Evolutionary conservation across 2,329 filamentous ascomycete species (phyloP).

Genomic region (Fusarium sublunatum): DNA sequence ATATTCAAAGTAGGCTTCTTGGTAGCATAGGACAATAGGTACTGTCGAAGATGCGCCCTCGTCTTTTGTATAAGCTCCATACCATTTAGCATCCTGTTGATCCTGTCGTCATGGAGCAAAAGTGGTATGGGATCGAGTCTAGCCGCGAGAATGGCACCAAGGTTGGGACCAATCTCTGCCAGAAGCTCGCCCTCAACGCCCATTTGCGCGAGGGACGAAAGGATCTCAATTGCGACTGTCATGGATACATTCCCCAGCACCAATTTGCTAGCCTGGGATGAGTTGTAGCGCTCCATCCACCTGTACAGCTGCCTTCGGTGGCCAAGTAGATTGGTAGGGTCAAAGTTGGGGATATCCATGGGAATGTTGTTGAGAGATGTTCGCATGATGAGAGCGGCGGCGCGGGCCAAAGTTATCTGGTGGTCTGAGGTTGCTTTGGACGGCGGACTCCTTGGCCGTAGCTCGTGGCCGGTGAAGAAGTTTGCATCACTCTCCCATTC

Average conservation of each 20-base stretch:
- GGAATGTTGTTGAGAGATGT: conserved; percentile 20
- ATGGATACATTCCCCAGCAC: conserved; percentile 13
- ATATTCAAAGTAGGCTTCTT: conserved; percentile 6
- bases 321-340: background rate
- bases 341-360: conserved; percentile 16
- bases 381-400: conserved; percentile 26
- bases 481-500: conserved; percentile 22
- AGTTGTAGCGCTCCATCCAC: conserved; percentile 14
- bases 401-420: conserved; percentile 16
- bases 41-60: background rate
- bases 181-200: conserved; percentile 19
- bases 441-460: background rate
- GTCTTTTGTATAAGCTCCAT: conserved; percentile 13
- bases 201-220: conserved; percentile 17
- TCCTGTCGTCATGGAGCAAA: background rate
- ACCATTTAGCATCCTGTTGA: background rate
- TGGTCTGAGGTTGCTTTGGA: conserved; percentile 12
- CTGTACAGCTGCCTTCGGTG: background rate
- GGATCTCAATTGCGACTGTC: conserved; percentile 22
- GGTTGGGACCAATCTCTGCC: conserved; percentile 18
- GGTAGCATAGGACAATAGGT: conserved; percentile 12
- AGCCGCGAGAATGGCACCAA: conserved; percentile 6
- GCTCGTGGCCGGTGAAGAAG: conserved; percentile 5
- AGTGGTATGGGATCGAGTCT: conserved; percentile 1
- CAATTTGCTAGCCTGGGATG: conserved; percentile 3